Evolutionary conservation across 148 eudicot genomes (phyloP), one percentile per base, ranked within the genome.

Genomic region (Chenopodium suecicum): DNA sequence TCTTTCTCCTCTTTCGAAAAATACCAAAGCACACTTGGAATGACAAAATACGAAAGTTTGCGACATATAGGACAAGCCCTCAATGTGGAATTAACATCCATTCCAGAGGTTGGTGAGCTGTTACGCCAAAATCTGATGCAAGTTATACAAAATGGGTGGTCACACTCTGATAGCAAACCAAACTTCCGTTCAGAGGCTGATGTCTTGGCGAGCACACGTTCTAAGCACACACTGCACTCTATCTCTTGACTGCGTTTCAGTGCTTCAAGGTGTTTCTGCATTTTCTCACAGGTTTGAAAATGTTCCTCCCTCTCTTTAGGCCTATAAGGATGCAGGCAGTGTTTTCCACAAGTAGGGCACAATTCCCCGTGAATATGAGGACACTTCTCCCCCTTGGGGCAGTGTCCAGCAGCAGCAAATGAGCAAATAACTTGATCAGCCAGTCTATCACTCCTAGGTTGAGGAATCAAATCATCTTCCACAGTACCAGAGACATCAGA

Each of bases 21-120:
- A 83, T 94, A 96, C 99, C 98, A 96, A 84, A 94, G 88, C 47
- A 96, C 97, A 86, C 99, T 96, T n/a, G 99, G 99, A 84, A 96
- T 91, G 73, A 96, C 97, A 83, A 88, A 96, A 90, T 92, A 96
- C 13, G 99, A 96, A 80, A 96, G 95, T 81, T 91, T 92, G 50
- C 99, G 90, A 73, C 99, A 96, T 74, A 96, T 91, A 2, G 99
- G 99, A 87, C 99, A 96, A 62, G 99, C 90, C 87, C 99, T 88
- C 80, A 96, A 81, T 23, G 99, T 91, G 79, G 95, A 86, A 81
- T 96, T 92, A n/a, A 94, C 90, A 84, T 96, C 97, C 94, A 96
- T 88, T 62, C 99, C 98, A 82, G 94, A 88, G n/a, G 94, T 62
- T 17, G 98, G 91, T 16, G 98, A 94, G 78, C 89, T 94, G 78